Conservation (phyloP, 768 basidiomycete genomes). For the Termitomyces bulborhizus region DNA sequence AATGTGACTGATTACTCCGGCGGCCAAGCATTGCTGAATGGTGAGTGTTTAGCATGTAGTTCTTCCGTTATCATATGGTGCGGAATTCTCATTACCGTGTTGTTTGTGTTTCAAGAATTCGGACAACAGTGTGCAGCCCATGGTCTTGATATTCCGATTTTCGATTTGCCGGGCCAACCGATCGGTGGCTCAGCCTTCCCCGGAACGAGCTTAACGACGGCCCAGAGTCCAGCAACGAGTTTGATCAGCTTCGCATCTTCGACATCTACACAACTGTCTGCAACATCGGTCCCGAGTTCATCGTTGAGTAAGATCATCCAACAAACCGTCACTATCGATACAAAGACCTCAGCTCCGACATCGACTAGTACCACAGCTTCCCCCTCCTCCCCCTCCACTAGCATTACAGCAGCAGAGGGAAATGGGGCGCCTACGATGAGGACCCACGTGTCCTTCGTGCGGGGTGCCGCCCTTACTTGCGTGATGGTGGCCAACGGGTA, state of each 20-base stretch:
- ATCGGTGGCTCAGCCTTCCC: neutral
- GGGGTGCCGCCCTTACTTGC: neutral
- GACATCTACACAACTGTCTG: neutral
- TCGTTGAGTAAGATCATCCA: neutral
- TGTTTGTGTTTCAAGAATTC: neutral
- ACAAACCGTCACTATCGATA: neutral
- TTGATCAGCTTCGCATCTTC: neutral
- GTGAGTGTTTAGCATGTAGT: neutral
- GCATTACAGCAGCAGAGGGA: neutral
- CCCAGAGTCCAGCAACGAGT: neutral
- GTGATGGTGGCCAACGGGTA: neutral
- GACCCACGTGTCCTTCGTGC: neutral
- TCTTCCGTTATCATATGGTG: too few species aligned
- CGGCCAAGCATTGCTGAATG: constrained; percentile 19
- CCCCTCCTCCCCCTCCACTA: neutral
- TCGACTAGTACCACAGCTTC: neutral
- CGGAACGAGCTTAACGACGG: neutral
- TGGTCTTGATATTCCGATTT: neutral
- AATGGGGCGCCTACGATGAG: neutral
- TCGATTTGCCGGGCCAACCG: neutral
- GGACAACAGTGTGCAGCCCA: neutral
- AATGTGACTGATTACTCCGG: constrained; percentile 22
- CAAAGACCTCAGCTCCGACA: neutral
- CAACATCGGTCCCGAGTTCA: neutral
- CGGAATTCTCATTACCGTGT: neutral